Base-by-base conservation (phyloP, 441 rosid genomes). In the Euphorbia celastroides region DNA sequence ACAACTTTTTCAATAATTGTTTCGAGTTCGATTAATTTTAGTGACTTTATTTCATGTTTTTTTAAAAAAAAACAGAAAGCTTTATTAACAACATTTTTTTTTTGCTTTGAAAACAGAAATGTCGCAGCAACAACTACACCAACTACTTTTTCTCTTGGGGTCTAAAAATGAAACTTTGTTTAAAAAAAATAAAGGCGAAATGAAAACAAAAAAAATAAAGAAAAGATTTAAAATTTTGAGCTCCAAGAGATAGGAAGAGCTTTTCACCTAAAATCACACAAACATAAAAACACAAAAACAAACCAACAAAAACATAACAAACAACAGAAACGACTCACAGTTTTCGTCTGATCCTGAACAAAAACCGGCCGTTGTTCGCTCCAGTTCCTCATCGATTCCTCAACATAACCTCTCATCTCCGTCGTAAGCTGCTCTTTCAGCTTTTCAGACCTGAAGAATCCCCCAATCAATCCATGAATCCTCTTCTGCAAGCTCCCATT, bases 331-430 rank as follows among this genome's bases (percentile, higher is more conserved):
- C n/a, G n/a, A 92, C 38, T 34, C 4, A 34, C 99, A 71, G 80
- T 80, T 76, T 94, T 94, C 75, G 98, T 79, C 74, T 89, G 87
- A 57, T 94, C 97, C 84, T 94, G 99, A 42, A 94, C 76, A 76
- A 70, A 82, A 32, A 94, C 70, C 60, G 87, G 87, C 1, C 69
- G 77, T 72, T 88, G 83, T 32, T 80, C 82, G 57, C 67, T 80
- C 99, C 98, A 92, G 26, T 66, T 80, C 57, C 73, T 78, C 99
- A 92, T 92, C 27, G 98, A 81, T 77, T 83, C 76, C 7, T 76
- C 82, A 56, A 92, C 83, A 83, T 81, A 86, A 30, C 52, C 78
- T 32, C 82, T 80, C 98, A 92, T 89, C 85, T 94, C 97, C 69
- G 69, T 75, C 10, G 93, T 84, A 64, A 94, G 80, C 69, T 94